Conservation (phyloP, 1,284 basidiomycete species). For the Megacollybia platyphylla region DNA sequence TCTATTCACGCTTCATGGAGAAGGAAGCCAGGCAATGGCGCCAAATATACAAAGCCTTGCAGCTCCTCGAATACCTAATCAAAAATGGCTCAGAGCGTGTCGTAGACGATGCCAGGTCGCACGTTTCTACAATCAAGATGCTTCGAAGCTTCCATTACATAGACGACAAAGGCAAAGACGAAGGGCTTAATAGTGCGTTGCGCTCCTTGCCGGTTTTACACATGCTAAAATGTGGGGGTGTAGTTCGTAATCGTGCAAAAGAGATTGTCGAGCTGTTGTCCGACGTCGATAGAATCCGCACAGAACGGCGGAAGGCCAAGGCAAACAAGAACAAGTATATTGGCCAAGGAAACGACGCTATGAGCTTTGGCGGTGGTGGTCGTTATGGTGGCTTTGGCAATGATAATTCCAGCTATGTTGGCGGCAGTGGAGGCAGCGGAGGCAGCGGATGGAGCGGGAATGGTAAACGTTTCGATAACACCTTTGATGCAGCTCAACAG, state of each 20-base stretch:
- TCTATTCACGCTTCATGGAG: constrained; percentile 91
- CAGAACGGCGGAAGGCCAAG: constrained; percentile 89
- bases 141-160: constrained; percentile 97
- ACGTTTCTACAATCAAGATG: constrained; percentile 95
- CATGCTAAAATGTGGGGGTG: background rate
- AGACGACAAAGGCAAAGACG: constrained; percentile 97
- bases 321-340: constrained; percentile 87
- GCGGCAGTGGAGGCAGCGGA: constrained; percentile 32
- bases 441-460: constrained; percentile 16
- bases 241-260: constrained; percentile 89
- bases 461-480: constrained; percentile 10
- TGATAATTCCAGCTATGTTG: constrained; percentile 36
- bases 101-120: constrained; percentile 92
- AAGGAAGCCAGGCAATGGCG: constrained; percentile 98
- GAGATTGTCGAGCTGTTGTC: constrained; percentile 84
- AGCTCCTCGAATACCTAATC: constrained; percentile 89
- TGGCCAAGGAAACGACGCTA: constrained; percentile 70
- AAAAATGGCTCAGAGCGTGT: constrained; percentile 99
- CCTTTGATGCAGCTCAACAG: background rate
- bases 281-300: constrained; percentile 86
- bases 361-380: constrained; percentile 39
- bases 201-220: background rate
- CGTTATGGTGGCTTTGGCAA: constrained; percentile 78
- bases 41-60: constrained; percentile 98
- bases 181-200: constrained; percentile 86